Conservation (phyloP, 495 filamentous ascomycete species). For the Hypoxylon lenormandii region DNA sequence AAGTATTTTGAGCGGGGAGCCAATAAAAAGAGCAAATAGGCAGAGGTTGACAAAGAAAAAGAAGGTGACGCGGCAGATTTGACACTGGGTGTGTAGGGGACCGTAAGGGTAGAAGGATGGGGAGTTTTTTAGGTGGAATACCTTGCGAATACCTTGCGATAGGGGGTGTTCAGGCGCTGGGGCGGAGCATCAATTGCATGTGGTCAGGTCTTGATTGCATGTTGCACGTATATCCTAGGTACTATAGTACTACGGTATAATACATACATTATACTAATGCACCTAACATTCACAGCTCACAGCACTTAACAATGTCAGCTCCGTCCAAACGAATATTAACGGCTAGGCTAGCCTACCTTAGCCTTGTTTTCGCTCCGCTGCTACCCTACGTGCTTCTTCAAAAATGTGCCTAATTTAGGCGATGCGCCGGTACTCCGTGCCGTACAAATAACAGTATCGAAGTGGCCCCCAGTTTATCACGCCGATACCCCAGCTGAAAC, state of each 20-base stretch:
- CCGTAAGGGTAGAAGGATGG: too few relatives aligned
- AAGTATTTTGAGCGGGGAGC: conserved; percentile 33
- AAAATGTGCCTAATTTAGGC: conserved; percentile 33
- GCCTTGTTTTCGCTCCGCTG: conserved; percentile 19
- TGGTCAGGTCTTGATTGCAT: not conserved
- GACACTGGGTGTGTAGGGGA: conserved; percentile 22
- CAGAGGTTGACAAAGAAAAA: conserved; percentile 30
- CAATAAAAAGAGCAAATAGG: conserved; percentile 31
- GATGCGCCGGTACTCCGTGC: conserved; percentile 13
- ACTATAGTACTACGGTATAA: not conserved
- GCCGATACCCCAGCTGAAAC: conserved; percentile 44
- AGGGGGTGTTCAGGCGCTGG: conserved; percentile 4
- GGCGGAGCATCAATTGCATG: conserved; percentile 5
- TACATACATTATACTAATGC: too few relatives aligned
- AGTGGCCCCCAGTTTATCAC: conserved; percentile 10
- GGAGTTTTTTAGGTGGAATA: too few relatives aligned
- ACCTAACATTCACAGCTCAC: too few relatives aligned
- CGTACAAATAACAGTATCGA: not conserved
- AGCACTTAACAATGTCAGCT: not conserved
- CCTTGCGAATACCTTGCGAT: conserved; percentile 1
- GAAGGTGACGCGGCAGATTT: conserved; percentile 41
- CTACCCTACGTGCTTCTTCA: conserved; percentile 7
- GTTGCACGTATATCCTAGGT: not conserved
- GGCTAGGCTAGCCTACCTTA: conserved; percentile 10
- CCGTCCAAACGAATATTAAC: conserved; percentile 9